Evolutionary conservation across 352 stramenopile species (phyloP).

Genomic region (Thraustochytrium striatum): DNA sequence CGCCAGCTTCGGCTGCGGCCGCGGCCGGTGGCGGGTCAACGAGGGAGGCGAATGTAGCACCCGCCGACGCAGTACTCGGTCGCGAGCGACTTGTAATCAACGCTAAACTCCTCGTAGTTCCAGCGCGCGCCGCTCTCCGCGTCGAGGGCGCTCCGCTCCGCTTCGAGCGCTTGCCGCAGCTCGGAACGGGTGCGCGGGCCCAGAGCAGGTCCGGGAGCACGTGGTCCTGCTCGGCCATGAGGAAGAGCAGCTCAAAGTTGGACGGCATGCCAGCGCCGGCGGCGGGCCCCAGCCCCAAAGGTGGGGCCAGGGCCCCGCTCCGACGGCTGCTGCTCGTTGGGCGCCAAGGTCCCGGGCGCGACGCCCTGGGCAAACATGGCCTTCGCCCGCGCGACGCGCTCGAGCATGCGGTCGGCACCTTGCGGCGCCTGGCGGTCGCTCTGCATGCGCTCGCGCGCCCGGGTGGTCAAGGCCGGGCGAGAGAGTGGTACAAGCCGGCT

Average conservation of each 20-base stretch:
- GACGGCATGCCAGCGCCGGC: too few species aligned
- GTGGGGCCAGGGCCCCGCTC: too few species aligned
- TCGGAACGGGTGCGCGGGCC: conserved; percentile 79
- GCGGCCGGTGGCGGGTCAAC: conserved; percentile 46
- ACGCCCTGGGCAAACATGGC: background rate
- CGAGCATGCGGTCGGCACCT: too few species aligned
- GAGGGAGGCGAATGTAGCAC: conserved; percentile 77
- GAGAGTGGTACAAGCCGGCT: conserved; percentile 72
- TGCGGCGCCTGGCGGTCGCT: too few species aligned
- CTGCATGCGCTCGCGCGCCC: background rate
- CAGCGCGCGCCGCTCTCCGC: conserved; percentile 59
- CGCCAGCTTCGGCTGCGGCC: background rate
- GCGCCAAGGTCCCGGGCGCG: background rate
- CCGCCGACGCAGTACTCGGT: conserved; percentile 78
- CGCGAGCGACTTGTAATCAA: conserved; percentile 79
- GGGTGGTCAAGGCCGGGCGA: conserved; percentile 50
- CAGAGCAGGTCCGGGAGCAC: conserved; percentile 85
- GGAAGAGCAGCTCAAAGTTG: too few species aligned
- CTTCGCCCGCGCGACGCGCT: too few species aligned
- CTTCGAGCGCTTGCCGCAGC: conserved; percentile 71
- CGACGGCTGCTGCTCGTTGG: too few species aligned
- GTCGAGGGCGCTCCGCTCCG: conserved; percentile 72
- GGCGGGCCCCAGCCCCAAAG: too few species aligned
- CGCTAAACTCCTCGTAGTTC: conserved; percentile 91
- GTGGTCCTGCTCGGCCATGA: conserved; percentile 84